Percentiles rank a stretch among this genome's conserved stretches.
Conservation (phyloP, 2,329 filamentous ascomycete species). For the Piedraia hortae region DNA sequence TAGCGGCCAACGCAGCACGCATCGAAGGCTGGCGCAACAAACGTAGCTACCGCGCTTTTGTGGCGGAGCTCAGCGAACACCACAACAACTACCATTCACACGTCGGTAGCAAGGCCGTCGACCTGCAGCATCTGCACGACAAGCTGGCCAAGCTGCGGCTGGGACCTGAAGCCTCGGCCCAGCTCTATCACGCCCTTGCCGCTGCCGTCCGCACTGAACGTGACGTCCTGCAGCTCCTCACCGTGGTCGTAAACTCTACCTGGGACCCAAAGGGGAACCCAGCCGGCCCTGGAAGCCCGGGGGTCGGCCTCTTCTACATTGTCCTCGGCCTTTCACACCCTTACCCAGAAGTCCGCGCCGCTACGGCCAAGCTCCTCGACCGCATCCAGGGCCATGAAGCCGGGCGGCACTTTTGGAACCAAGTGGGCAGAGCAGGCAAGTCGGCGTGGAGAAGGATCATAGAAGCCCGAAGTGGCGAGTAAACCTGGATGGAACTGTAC, state of each 20-base stretch:
- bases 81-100: too few relatives aligned
- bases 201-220: constrained; percentile 36
- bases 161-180: constrained; percentile 43
- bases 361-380: constrained; percentile 54
- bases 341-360: constrained; percentile 47
- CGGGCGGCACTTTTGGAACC: constrained; percentile 76
- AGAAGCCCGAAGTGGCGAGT: constrained; percentile 4
- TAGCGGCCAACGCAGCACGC: constrained; percentile 70
- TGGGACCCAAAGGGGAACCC: constrained; percentile 6
- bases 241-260: constrained; percentile 9
- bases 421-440: constrained; percentile 66
- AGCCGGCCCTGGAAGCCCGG: constrained; percentile 2
- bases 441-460: constrained; percentile 58
- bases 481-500: not conserved
- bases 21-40: constrained; percentile 96
- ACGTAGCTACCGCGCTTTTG: constrained; percentile 81
- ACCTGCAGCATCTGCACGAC: constrained; percentile 80
- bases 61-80: constrained; percentile 19
- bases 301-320: constrained; percentile 55
- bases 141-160: constrained; percentile 62
- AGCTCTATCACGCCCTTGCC: constrained; percentile 63
- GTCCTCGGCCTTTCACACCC: constrained; percentile 81
- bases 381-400: constrained; percentile 66
- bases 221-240: constrained; percentile 37
- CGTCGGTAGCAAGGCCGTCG: too few relatives aligned